Evolutionary conservation across 495 filamentous ascomycete genomes (phyloP).

Genomic region (Talaromyces nanjingensis): DNA sequence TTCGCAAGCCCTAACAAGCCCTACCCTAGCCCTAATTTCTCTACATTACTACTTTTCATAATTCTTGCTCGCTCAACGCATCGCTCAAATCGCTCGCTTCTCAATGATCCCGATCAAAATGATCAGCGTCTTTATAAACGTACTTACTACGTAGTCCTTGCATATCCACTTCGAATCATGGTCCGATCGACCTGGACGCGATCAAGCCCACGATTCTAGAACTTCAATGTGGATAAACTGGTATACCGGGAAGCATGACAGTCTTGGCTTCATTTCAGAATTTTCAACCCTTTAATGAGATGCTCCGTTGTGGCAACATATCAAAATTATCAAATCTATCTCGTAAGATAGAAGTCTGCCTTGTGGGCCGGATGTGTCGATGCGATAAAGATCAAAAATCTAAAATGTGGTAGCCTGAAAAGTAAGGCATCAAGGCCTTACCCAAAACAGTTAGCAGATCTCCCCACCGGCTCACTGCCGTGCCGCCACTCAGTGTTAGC

Average conservation of each 20-base stretch:
- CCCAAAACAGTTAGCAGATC: not conserved
- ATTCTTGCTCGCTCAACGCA: not conserved
- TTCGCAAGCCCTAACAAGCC: not conserved
- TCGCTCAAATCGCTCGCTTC: not conserved
- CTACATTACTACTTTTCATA: not conserved
- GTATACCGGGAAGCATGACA: not conserved
- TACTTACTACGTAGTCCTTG: not conserved
- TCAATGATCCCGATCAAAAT: not conserved
- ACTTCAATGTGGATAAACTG: not conserved
- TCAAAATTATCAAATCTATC: not conserved
- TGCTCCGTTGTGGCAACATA: not conserved
- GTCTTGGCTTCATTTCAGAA: not conserved
- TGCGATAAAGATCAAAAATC: not conserved
- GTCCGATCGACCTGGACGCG: not conserved
- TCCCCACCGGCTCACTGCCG: not conserved
- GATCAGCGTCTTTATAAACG: not conserved
- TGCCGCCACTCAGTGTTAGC: not conserved
- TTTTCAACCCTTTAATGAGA: not conserved
- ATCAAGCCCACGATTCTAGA: not conserved
- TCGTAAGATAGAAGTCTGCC: not conserved
- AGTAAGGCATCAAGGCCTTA: not conserved
- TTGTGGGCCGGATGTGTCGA: not conserved
- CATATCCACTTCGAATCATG: not conserved
- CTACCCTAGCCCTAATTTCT: not conserved
- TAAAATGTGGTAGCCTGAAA: not conserved